These are phyloP conservation scores for Coelastrella sp. DNA, from an alignment of 139 green algal genomes.

Conservation along the genomic window DNA sequence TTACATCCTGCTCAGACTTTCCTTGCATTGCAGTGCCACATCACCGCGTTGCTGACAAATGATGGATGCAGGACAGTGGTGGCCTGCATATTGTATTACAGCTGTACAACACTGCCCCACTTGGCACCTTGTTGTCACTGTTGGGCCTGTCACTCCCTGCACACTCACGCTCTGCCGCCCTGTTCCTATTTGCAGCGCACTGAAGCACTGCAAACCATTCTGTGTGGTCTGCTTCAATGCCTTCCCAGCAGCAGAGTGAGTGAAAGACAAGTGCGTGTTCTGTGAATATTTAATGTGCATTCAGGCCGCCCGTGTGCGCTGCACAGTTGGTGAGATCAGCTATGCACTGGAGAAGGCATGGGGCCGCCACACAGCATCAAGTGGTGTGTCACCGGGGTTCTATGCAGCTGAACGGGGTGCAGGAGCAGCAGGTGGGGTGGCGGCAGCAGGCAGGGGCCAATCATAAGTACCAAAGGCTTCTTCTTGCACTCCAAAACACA, in stretches of 20 bases:
- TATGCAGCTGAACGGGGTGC: conserved; percentile 52
- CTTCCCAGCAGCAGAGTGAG: too few relatives aligned
- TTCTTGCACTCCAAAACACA: too few relatives aligned
- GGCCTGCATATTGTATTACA: not conserved
- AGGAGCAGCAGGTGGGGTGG: conserved; percentile 16
- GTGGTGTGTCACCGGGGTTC: conserved; percentile 57
- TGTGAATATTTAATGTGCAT: not conserved
- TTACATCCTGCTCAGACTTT: not conserved
- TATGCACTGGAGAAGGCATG: conserved; percentile 70
- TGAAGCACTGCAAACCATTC: too few relatives aligned
- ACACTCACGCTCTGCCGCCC: too few relatives aligned
- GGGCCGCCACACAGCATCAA: conserved; percentile 66
- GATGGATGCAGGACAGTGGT: not conserved
- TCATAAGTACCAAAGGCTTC: too few relatives aligned
- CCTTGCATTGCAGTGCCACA: too few relatives aligned
- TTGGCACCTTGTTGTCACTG: not conserved
- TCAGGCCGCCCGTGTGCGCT: conserved; percentile 59
- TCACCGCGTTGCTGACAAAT: too few relatives aligned
- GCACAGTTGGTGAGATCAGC: conserved; percentile 77
- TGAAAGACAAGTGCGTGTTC: not conserved
- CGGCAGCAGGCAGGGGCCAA: too few relatives aligned
- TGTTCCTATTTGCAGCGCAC: too few relatives aligned
- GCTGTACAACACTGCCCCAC: not conserved
- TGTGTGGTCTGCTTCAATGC: too few relatives aligned
- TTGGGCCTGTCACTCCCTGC: too few relatives aligned